Evolutionary conservation across 305 asterid species (phyloP), one percentile per base, ranked within the genome.

Genomic region (Striga hermonthica): DNA sequence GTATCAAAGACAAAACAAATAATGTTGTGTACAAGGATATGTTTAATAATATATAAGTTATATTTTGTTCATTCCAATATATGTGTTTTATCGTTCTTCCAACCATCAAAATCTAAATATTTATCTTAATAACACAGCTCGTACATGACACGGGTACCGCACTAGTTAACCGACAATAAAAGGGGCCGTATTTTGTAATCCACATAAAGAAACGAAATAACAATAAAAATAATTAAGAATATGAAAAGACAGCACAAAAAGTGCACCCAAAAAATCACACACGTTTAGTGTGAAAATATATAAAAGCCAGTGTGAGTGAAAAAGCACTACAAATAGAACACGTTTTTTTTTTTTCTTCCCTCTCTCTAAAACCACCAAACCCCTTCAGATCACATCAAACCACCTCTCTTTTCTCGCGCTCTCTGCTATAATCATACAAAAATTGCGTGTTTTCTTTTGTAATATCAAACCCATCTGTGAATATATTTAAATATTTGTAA

Each of bases 341-440:
- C 66, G 66, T 73, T 35, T 11, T 68, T 63, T 75, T 62, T 13
- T 40, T 57, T 39, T 70, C 65, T 47, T 58, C 64, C 63, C 73
- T 68, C 76, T 79, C 81, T 79, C 83, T 74, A 66, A 82, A 85
- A 82, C 83, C 76, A 75, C 87, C 88, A 69, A 77, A 76, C 79
- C 77, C 78, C 77, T 66, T 57, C 67, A 63, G 72, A 76, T 22
- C 31, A 22, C 1, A 75, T 75, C 76, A 75, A 69, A 43, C 75
- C 49, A 36, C 62, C 67, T 54, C 45, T 47, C 77, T 41, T 64
- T 16, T 40, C 64, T 47, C 73, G 44, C 70, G 65, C 64, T 64
- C 80, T 62, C 79, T 67, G 78, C 34, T 62, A 66, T 69, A 74
- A 53, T 72, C 80, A 67, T 77, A 62, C 40, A 36, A 65, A 65